Base-by-base conservation (phyloP, 2,329 filamentous ascomycete species). In the Aspergillus sp. region DNA sequence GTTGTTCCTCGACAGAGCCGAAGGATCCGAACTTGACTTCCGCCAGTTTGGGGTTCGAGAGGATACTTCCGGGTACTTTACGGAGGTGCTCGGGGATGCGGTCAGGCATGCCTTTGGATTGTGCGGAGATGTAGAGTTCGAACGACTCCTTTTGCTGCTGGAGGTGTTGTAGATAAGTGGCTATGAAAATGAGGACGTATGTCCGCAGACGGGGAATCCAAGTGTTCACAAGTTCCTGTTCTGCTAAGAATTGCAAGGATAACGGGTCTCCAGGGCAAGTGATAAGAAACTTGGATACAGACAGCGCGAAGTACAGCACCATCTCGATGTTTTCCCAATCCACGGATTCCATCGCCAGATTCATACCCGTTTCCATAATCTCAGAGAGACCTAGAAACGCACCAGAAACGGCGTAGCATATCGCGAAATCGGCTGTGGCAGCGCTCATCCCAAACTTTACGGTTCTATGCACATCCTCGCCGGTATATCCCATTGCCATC, bases 401-500 rank as follows among this genome's bases (percentile, higher is more conserved):
- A 1, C 65, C 65, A 0, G 57, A 56, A 2, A 55, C 49, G 13
- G 58, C 60, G 47, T 68, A 68, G 46, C 59, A 65, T 5, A 67
- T 33, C 12, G 59, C 56, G 27, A 68, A 55, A 23, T 65, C 60
- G 17, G 60, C 53, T 48, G 56, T 56, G 9, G 57, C 56, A 10
- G 42, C 49, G 17, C 49, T 56, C 23, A 59, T 32, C 7, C 51
- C 48, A 19, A 55, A 56, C 2, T 51, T 45, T 15, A 46, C 45
- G 2, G 47, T 25, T 30, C 10, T 19, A 2, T 27, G 41, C 22
- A 35, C 17, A 15, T 20, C 47, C 12, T 53, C 45, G 12, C 46
- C 37, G 7, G 43, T 43, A 25, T 57, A 58, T 2, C 51, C 54
- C 2, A 58, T 38, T 3, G 43, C 41, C 3, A 49, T 41, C 7